Conservation (phyloP, 768 basidiomycete genomes). For the Ephemerocybe angulata region DNA sequence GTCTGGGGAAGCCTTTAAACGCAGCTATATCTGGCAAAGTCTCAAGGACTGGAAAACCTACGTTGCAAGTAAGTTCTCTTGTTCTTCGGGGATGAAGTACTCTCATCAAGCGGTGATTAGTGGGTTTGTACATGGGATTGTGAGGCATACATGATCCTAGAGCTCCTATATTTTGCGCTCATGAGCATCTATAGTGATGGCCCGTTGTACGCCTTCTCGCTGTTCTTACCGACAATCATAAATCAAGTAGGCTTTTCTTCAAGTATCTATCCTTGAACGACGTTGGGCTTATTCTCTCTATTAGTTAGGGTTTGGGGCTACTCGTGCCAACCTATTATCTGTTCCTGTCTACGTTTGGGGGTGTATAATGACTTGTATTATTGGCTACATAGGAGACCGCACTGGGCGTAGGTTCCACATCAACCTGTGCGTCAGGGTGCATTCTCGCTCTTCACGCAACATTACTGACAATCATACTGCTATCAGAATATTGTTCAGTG, state of each 20-base stretch:
- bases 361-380: slow-evolving; percentile 57
- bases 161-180: slow-evolving; percentile 2
- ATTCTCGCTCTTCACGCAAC: background rate
- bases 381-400: slow-evolving; percentile 63
- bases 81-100: background rate
- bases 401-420: slow-evolving; percentile 53
- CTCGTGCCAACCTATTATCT: slow-evolving; percentile 66
- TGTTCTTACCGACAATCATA: slow-evolving; percentile 56
- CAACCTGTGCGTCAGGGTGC: slow-evolving; percentile 47
- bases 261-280: background rate
- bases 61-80: slow-evolving; percentile 49
- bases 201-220: slow-evolving; percentile 48
- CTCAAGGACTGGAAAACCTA: slow-evolving; percentile 73
- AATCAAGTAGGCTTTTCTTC: slow-evolving; percentile 39
- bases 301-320: slow-evolving; percentile 52
- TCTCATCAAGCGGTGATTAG: slow-evolving; percentile 26
- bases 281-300: background rate
- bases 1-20: slow-evolving; percentile 52
- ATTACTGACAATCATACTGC: background rate
- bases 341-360: slow-evolving; percentile 78
- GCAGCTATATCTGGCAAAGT: slow-evolving; percentile 55
- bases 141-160: slow-evolving; percentile 26
- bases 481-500: slow-evolving; percentile 21
- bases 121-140: slow-evolving; percentile 73
- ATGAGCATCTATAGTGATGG: slow-evolving; percentile 41